Evolutionary conservation across 1,284 basidiomycete genomes (phyloP).

Genomic region (Neonothopanus nambi): DNA sequence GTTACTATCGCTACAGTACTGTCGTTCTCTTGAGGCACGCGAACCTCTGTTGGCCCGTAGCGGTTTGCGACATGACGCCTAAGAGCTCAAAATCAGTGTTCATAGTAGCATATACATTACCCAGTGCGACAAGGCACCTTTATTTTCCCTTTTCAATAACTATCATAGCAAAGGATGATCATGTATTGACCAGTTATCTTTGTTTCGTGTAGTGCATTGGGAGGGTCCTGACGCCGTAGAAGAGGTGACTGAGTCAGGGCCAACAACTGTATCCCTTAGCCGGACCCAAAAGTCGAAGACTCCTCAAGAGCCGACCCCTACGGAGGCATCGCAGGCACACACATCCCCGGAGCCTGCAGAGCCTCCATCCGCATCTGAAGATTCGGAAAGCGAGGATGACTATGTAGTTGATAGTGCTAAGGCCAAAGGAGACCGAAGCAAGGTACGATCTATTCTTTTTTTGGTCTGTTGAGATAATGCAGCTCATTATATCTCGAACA

Average conservation of each 20-base stretch:
- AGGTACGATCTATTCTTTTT: constrained; percentile 40
- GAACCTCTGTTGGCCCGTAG: too few species aligned
- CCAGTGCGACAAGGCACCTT: constrained; percentile 6
- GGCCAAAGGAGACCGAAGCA: constrained; percentile 33
- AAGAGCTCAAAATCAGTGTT: too few species aligned
- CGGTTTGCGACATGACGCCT: too few species aligned
- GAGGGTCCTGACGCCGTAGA: constrained; percentile 62
- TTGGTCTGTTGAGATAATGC: constrained; percentile 1
- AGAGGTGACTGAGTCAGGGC: constrained; percentile 29
- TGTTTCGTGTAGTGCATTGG: constrained; percentile 58
- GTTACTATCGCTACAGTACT: background rate
- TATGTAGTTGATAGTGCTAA: constrained; percentile 44
- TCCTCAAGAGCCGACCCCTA: constrained; percentile 17
- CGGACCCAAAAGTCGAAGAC: constrained; percentile 25
- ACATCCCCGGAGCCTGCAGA: constrained; percentile 23
- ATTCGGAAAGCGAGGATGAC: constrained; percentile 64
- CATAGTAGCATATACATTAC: background rate
- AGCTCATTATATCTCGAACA: constrained; percentile 13
- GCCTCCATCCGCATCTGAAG: constrained; percentile 48
- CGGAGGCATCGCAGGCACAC: constrained; percentile 23
- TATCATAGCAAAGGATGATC: background rate
- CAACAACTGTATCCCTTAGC: constrained; percentile 15
- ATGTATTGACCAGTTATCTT: constrained; percentile 15
- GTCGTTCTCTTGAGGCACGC: too few species aligned
- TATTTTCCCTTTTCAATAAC: background rate